Percentiles rank a stretch among this genome's conserved stretches.
These are phyloP conservation scores for Jasminum sambac DNA, from an alignment of 257 asterid species.

Conservation along the genomic window DNA sequence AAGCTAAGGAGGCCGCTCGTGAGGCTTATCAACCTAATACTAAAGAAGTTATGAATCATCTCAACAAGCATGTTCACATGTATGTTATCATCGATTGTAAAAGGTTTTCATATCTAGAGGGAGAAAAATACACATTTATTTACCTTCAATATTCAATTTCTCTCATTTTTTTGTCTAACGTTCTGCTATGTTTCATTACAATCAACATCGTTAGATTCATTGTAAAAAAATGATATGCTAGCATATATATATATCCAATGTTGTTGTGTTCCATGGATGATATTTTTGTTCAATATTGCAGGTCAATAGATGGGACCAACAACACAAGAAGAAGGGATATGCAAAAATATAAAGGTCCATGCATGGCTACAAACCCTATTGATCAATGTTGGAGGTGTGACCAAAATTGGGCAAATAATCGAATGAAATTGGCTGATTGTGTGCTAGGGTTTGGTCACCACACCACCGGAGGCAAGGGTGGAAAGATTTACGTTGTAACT, in stretches of 20 bases:
- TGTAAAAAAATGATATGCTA: no score
- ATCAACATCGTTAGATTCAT: no score
- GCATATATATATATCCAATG: no score
- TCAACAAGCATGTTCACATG: conserved; percentile 44
- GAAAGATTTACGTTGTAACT: conserved; percentile 46
- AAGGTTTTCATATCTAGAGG: no score
- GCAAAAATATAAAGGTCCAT: conserved; percentile 21
- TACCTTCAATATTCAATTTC: no score
- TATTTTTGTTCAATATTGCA: neutral
- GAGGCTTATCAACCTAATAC: conserved; percentile 51
- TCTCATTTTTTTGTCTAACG: no score
- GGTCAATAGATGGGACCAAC: conserved; percentile 28
- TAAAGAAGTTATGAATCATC: conserved; percentile 20
- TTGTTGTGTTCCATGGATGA: no score
- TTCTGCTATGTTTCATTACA: no score
- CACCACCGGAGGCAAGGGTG: conserved; percentile 56
- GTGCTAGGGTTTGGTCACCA: conserved; percentile 61
- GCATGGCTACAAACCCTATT: conserved; percentile 65
- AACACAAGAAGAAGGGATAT: conserved; percentile 38
- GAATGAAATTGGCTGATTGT: conserved; percentile 39
- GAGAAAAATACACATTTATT: no score
- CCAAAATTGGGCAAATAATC: conserved; percentile 44
- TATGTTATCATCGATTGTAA: conserved; percentile 12
- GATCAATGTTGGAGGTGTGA: conserved; percentile 65
- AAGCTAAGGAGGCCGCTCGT: conserved; percentile 41